Conservation (phyloP, 2,329 filamentous ascomycete species). For the Aspergillus ruber region DNA sequence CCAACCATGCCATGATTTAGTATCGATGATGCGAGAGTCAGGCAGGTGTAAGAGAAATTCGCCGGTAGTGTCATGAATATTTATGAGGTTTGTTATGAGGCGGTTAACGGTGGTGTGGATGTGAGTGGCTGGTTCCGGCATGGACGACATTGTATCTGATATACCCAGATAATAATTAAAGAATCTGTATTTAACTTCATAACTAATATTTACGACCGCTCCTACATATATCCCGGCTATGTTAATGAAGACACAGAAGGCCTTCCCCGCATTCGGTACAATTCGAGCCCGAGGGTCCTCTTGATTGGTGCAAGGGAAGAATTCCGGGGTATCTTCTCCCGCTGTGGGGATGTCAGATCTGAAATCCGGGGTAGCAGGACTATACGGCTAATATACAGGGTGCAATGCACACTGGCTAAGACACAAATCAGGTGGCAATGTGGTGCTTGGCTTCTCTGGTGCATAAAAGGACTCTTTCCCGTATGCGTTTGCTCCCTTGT, state of each 20-base stretch:
- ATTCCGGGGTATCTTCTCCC: neutral
- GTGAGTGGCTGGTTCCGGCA: slow-evolving; percentile 18
- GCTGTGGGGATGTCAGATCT: neutral
- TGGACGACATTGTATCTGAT: neutral
- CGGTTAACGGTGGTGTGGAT: slow-evolving; percentile 55
- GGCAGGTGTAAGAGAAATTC: slow-evolving; percentile 65
- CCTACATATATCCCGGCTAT: no score
- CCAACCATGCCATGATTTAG: slow-evolving; percentile 71
- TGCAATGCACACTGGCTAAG: no score
- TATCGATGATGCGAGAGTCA: slow-evolving; percentile 72
- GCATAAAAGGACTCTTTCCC: no score
- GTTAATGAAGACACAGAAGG: neutral
- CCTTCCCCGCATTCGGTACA: neutral
- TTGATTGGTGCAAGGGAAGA: neutral
- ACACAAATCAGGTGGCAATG: neutral
- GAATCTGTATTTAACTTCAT: no score
- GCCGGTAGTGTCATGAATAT: slow-evolving; percentile 69
- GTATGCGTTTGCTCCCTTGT: no score
- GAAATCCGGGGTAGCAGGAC: neutral
- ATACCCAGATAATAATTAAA: no score
- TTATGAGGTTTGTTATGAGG: slow-evolving; percentile 67
- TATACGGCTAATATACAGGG: no score
- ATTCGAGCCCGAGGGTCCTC: neutral
- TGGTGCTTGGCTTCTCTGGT: neutral
- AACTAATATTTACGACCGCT: no score